phyloP scores from a whole-genome alignment of 2,329 filamentous ascomycete genomes.

The Hypoxylon sp. region DNA sequence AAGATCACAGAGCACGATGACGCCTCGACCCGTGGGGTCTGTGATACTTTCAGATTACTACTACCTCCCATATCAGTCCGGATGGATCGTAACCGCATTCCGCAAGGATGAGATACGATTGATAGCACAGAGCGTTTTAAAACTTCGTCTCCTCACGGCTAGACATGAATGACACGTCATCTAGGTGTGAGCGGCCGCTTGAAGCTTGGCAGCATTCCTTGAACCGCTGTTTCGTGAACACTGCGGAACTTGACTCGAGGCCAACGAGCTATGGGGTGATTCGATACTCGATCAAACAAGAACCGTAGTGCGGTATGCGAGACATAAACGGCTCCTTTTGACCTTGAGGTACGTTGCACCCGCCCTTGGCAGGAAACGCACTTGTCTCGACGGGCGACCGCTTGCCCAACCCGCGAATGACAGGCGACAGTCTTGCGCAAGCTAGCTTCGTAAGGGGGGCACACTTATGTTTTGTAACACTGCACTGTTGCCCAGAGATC shows the following conservation, averaged over 20 bases:
- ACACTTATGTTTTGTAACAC: slow-evolving; percentile 24
- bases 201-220: slow-evolving; percentile 43
- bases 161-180: slow-evolving; percentile 40
- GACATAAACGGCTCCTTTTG: slow-evolving; percentile 35
- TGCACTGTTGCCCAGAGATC: slow-evolving; percentile 39
- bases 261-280: slow-evolving; percentile 6
- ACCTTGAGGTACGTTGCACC: slow-evolving; percentile 39
- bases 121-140: slow-evolving; percentile 6
- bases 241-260: slow-evolving; percentile 20
- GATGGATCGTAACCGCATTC: slow-evolving; percentile 9
- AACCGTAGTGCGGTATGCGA: slow-evolving; percentile 29
- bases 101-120: slow-evolving; percentile 19
- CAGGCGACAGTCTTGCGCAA: slow-evolving; percentile 19
- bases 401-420: slow-evolving; percentile 27
- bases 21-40: background rate
- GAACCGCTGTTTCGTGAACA: slow-evolving; percentile 25
- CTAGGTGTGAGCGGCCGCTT: slow-evolving; percentile 16
- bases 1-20: slow-evolving; percentile 8
- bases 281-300: slow-evolving; percentile 18
- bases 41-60: slow-evolving; percentile 10
- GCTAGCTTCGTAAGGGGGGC: slow-evolving; percentile 18
- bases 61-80: slow-evolving; percentile 12
- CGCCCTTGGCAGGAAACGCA: slow-evolving; percentile 40
- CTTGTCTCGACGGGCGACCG: slow-evolving; percentile 35
- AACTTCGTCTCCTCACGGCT: slow-evolving; percentile 25